A percentile compares a stretch with the other conserved stretches of the same genome.
Evolutionary conservation across 2,329 filamentous ascomycete species (phyloP).

Genomic region (Paraphaeosphaeria sporulosa): DNA sequence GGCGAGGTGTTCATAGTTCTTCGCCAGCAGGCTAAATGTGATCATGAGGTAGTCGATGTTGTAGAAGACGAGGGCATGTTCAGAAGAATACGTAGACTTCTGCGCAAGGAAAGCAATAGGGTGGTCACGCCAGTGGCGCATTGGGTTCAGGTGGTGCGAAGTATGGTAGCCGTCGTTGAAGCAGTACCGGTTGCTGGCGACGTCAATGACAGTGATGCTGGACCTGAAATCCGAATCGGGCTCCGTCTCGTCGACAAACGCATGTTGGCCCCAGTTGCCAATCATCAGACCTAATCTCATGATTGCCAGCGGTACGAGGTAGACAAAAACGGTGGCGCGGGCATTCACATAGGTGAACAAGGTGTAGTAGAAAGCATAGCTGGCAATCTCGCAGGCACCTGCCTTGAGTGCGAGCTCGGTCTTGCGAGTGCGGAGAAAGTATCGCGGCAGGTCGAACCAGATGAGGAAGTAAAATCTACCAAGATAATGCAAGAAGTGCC

Average conservation of each 20-base stretch:
- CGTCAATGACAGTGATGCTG: conserved; percentile 81
- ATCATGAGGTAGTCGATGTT: conserved; percentile 84
- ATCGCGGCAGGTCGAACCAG: conserved; percentile 77
- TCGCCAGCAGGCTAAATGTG: conserved; percentile 71
- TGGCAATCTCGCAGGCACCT: conserved; percentile 68
- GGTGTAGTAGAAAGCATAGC: conserved; percentile 56
- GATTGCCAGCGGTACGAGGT: conserved; percentile 70
- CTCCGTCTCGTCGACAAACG: conserved; percentile 77
- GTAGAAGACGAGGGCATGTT: conserved; percentile 78
- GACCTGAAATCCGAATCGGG: conserved; percentile 81
- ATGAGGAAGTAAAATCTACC: conserved; percentile 76
- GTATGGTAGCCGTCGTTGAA: conserved; percentile 87
- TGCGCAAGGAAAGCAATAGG: conserved; percentile 75
- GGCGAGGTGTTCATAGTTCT: conserved; percentile 75
- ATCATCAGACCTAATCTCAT: conserved; percentile 78
- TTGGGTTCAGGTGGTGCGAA: conserved; percentile 79
- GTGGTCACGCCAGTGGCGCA: conserved; percentile 82
- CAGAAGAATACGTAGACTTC: conserved; percentile 70
- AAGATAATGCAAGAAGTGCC: conserved; percentile 75
- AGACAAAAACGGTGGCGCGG: conserved; percentile 68
- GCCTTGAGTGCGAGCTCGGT: conserved; percentile 61
- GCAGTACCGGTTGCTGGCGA: conserved; percentile 79
- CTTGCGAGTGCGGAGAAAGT: conserved; percentile 73
- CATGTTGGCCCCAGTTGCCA: conserved; percentile 86
- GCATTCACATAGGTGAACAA: conserved; percentile 59